Percentiles rank a stretch among this genome's conserved stretches.
phyloP scores from a whole-genome alignment of 1,284 basidiomycete genomes.

The Marasmius fiardii region DNA sequence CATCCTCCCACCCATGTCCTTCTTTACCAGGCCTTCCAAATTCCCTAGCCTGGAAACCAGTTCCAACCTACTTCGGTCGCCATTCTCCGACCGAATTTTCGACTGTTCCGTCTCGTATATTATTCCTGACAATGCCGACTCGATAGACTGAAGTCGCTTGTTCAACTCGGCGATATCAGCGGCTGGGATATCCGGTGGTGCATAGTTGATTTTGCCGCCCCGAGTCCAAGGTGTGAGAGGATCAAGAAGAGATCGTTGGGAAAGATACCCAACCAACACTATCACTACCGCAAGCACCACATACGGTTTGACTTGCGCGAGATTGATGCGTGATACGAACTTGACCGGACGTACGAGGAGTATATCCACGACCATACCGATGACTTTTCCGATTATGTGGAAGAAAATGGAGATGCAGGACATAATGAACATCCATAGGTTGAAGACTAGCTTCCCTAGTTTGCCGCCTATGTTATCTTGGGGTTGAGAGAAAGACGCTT shows the following conservation, averaged over 20 bases:
- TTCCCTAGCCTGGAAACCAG: conserved; percentile 46
- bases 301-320: conserved; percentile 35
- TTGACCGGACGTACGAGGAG: conserved; percentile 42
- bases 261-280: conserved; percentile 36
- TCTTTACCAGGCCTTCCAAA: conserved; percentile 56
- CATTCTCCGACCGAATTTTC: conserved; percentile 47
- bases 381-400: conserved; percentile 37
- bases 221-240: conserved; percentile 20
- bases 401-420: conserved; percentile 29
- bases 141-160: conserved; percentile 62
- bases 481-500: conserved; percentile 1
- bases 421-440: conserved; percentile 22
- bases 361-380: conserved; percentile 43
- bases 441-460: conserved; percentile 19
- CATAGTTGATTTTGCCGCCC: conserved; percentile 25
- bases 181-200: conserved; percentile 56
- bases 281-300: conserved; percentile 36
- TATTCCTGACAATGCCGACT: conserved; percentile 56
- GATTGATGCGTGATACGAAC: conserved; percentile 30
- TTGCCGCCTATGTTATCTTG: conserved; percentile 9
- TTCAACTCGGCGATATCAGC: conserved; percentile 70
- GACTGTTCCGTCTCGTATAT: conserved; percentile 50
- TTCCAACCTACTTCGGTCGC: conserved; percentile 45
- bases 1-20: conserved; percentile 44
- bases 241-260: conserved; percentile 31